Evolutionary conservation across 2,329 filamentous ascomycete species (phyloP).

Genomic region (Ophiostoma tasmaniense): DNA sequence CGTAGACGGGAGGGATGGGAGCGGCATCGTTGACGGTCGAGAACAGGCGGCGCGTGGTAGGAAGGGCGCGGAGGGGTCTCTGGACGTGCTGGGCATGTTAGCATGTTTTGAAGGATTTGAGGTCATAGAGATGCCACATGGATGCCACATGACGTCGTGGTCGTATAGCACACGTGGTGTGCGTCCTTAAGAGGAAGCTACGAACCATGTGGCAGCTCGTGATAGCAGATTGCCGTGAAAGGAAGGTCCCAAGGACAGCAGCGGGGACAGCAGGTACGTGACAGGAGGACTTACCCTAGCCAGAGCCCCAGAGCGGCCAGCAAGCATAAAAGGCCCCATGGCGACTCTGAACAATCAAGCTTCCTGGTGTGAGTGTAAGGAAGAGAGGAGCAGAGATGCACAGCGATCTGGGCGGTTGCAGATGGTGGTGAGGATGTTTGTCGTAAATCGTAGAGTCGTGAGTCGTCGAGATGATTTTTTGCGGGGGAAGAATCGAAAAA

Average conservation of each 20-base stretch:
- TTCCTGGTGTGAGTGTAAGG: background rate
- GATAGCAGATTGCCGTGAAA: conserved; percentile 4
- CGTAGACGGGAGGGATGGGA: conserved; percentile 61
- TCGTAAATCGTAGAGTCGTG: background rate
- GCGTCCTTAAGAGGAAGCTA: background rate
- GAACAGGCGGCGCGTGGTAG: conserved; percentile 28
- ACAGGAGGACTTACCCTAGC: conserved; percentile 33
- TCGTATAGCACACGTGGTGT: background rate
- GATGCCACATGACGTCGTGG: background rate
- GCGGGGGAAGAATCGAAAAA: conserved; percentile 10
- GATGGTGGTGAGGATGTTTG: background rate
- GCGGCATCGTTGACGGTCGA: conserved; percentile 31
- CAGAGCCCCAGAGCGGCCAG: conserved; percentile 40
- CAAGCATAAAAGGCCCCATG: conserved; percentile 46
- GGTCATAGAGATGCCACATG: background rate
- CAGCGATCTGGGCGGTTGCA: background rate
- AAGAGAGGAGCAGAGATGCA: background rate
- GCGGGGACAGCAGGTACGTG: background rate
- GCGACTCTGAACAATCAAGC: conserved; percentile 18
- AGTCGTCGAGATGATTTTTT: conserved; percentile 11
- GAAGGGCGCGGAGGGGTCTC: conserved; percentile 27
- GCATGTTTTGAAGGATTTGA: background rate
- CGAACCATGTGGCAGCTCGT: background rate
- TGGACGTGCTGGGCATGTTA: conserved; percentile 26
- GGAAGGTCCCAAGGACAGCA: conserved; percentile 11